These are phyloP conservation scores for Backusella sp. DNA, from an alignment of 192 early-diverging fungal genomes.

Conservation along the genomic window DNA sequence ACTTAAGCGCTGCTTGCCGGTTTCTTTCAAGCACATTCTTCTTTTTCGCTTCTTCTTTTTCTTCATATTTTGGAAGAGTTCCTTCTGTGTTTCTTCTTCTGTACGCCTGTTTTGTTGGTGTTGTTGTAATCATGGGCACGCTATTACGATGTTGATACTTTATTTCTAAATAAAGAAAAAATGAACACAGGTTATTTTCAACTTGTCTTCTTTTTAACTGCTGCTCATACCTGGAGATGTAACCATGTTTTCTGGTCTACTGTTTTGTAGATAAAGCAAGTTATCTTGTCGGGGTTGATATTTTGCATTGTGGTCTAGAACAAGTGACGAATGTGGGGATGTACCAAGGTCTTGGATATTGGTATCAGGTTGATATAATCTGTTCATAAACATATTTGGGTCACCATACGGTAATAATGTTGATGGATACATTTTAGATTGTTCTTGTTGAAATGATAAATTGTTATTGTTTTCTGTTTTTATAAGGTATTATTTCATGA, in stretches of 20 bases:
- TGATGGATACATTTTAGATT: background rate
- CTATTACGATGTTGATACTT: background rate
- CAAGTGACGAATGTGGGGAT: background rate
- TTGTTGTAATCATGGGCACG: background rate
- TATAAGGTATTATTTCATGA: background rate
- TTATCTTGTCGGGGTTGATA: background rate
- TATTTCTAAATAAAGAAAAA: background rate
- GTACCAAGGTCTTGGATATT: background rate
- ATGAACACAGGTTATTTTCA: background rate
- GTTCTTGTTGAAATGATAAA: background rate
- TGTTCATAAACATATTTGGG: background rate
- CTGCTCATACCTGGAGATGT: background rate
- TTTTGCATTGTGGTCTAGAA: background rate
- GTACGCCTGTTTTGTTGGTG: background rate
- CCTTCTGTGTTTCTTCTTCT: background rate
- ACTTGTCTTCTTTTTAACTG: background rate
- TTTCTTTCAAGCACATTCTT: constrained; percentile 12
- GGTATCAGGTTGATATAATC: background rate
- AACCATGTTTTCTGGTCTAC: background rate
- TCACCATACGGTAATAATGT: background rate
- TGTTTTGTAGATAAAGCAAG: background rate
- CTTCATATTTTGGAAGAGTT: background rate
- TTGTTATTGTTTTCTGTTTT: background rate
- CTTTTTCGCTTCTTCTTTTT: background rate
- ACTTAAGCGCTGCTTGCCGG: constrained; percentile 10